phyloP scores from a whole-genome alignment of 805 yeast species.

The Metschnikowia kofuensis region DNA sequence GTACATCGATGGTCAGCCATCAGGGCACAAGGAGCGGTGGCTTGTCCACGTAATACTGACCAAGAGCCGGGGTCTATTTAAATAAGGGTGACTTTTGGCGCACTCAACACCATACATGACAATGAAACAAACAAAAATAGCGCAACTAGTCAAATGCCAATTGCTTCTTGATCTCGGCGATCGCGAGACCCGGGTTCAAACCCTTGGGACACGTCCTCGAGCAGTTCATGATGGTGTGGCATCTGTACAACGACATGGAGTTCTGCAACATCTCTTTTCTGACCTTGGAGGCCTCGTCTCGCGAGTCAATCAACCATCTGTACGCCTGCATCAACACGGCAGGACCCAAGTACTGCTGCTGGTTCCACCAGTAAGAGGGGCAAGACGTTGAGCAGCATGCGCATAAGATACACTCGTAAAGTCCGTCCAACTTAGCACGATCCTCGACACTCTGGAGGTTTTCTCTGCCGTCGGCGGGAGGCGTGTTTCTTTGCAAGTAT shows the following conservation, averaged over 20 bases:
- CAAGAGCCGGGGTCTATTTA: background rate
- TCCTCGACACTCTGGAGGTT: constrained; percentile 87
- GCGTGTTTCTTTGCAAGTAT: constrained; percentile 76
- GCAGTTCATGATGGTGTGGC: constrained; percentile 99
- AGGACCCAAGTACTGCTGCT: constrained; percentile 97
- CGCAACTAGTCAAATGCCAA: constrained; percentile 66
- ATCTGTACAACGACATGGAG: constrained; percentile 96
- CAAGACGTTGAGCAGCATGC: constrained; percentile 99
- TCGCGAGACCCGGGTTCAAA: constrained; percentile 95
- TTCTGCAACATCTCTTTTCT: constrained; percentile 92
- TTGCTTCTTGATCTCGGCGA: constrained; percentile 94
- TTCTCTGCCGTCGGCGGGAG: constrained; percentile 90
- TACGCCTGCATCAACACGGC: constrained; percentile 99
- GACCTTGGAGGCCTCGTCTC: constrained; percentile 81
- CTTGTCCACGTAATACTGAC: background rate
- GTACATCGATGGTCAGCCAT: no score
- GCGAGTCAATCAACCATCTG: constrained; percentile 97
- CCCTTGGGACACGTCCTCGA: constrained; percentile 98
- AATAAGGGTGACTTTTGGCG: background rate
- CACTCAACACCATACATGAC: background rate
- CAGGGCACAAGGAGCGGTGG: no score
- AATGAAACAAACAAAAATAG: background rate
- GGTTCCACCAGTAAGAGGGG: constrained; percentile 99
- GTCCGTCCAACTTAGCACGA: constrained; percentile 93
- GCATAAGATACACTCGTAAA: constrained; percentile 96